These are phyloP conservation scores for Dictyostelium brefeldianum DNA, from an alignment of 78 protist genomes.

Conservation along the genomic window DNA sequence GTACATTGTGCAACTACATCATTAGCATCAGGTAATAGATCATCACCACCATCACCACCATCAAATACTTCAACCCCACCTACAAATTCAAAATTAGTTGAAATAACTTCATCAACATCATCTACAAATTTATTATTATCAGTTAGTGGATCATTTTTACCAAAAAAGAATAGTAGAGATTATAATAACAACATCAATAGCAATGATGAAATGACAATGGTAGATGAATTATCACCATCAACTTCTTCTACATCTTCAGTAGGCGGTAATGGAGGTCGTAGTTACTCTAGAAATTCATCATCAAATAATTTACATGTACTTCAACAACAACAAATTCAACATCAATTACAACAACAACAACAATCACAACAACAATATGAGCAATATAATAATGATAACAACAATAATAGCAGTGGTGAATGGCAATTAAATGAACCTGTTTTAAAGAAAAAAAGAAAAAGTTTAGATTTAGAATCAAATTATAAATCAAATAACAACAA, in stretches of 20 bases:
- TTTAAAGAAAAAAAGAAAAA: background rate
- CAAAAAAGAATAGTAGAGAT: slow-evolving; percentile 5
- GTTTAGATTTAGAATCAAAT: background rate
- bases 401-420: background rate
- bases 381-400: slow-evolving; percentile 1
- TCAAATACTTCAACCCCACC: background rate
- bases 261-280: background rate
- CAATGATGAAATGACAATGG: background rate
- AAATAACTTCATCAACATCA: background rate
- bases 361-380: slow-evolving; percentile 20
- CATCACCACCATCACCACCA: background rate
- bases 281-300: background rate
- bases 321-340: slow-evolving; percentile 26
- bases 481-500: background rate
- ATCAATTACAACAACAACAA: background rate
- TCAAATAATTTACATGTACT: background rate
- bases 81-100: background rate
- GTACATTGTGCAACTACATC: background rate
- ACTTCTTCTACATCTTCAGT: background rate
- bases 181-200: background rate
- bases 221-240: background rate
- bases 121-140: background rate
- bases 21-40: background rate
- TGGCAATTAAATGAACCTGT: background rate
- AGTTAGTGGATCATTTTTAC: background rate